Percentiles rank a stretch among this genome's conserved stretches.
Evolutionary conservation across 2,329 filamentous ascomycete genomes (phyloP).

Genomic region (Clonostachys byssicola): DNA sequence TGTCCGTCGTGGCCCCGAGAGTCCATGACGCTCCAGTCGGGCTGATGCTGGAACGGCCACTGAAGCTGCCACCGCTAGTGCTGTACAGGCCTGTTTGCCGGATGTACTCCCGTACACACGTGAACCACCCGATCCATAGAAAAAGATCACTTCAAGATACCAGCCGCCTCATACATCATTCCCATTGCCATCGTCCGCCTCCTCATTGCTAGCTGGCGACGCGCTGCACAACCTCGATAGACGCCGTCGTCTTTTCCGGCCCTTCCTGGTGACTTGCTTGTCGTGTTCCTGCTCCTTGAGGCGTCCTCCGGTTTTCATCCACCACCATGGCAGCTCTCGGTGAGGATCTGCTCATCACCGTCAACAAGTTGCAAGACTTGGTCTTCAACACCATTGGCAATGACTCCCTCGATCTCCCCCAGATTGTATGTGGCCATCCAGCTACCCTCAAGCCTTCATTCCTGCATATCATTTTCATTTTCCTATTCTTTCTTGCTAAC

Average conservation of each 20-base stretch:
- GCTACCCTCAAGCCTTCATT: background rate
- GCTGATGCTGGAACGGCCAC: no score
- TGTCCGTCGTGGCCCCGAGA: no score
- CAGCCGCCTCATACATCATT: no score
- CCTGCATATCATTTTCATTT: background rate
- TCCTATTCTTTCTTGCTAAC: background rate
- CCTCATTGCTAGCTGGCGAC: background rate
- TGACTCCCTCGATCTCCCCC: slow-evolving; percentile 93
- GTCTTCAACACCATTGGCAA: slow-evolving; percentile 99
- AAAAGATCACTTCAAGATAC: no score
- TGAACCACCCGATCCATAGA: no score
- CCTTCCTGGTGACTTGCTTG: background rate
- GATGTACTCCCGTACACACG: no score
- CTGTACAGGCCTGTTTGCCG: no score
- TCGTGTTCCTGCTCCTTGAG: background rate
- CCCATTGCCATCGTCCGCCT: no score
- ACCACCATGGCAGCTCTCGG: slow-evolving; percentile 83
- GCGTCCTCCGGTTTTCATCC: slow-evolving; percentile 1
- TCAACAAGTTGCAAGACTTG: slow-evolving; percentile 97
- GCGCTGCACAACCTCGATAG: slow-evolving; percentile 2
- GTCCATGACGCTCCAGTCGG: no score
- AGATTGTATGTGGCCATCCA: slow-evolving; percentile 69
- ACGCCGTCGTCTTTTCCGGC: background rate
- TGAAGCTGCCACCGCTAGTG: no score
- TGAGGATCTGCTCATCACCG: slow-evolving; percentile 89